phyloP scores from a whole-genome alignment of 768 basidiomycete genomes.

The Leccinum aurantiacum region DNA sequence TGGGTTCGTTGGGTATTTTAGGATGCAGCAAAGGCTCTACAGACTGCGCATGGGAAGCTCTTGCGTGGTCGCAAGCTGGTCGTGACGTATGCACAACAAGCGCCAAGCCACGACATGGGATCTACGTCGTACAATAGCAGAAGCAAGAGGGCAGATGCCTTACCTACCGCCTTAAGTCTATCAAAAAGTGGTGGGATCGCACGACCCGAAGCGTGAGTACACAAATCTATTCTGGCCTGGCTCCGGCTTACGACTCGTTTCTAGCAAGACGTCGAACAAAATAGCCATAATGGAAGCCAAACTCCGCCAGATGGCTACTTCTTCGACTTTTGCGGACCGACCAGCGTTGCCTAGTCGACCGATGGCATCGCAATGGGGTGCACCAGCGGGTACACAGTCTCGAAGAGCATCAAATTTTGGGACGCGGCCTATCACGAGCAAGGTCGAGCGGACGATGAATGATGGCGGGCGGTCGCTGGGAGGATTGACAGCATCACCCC shows the following conservation, averaged over 20 bases:
- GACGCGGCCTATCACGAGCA: neutral
- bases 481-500: neutral
- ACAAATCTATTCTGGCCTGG: constrained; percentile 2
- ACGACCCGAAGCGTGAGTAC: constrained; percentile 48
- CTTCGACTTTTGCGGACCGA: constrained; percentile 20
- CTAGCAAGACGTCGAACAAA: constrained; percentile 73
- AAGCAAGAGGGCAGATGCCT: constrained; percentile 53
- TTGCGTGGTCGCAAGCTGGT: constrained; percentile 84
- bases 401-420: constrained; percentile 2
- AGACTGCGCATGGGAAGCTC: constrained; percentile 71
- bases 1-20: constrained; percentile 37
- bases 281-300: constrained; percentile 98
- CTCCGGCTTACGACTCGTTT: constrained; percentile 9
- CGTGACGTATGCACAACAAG: constrained; percentile 93
- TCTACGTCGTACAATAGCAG: constrained; percentile 33
- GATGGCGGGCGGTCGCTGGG: constrained; percentile 1
- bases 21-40: constrained; percentile 83
- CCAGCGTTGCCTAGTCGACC: constrained; percentile 28
- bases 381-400: neutral
- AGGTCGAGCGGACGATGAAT: constrained; percentile 1
- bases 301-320: constrained; percentile 69
- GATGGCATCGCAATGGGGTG: neutral
- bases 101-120: constrained; percentile 42
- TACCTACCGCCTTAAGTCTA: constrained; percentile 86
- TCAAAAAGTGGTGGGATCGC: constrained; percentile 66